Base-by-base conservation (phyloP, 2,329 filamentous ascomycete species). In the Xylaria sp. region DNA sequence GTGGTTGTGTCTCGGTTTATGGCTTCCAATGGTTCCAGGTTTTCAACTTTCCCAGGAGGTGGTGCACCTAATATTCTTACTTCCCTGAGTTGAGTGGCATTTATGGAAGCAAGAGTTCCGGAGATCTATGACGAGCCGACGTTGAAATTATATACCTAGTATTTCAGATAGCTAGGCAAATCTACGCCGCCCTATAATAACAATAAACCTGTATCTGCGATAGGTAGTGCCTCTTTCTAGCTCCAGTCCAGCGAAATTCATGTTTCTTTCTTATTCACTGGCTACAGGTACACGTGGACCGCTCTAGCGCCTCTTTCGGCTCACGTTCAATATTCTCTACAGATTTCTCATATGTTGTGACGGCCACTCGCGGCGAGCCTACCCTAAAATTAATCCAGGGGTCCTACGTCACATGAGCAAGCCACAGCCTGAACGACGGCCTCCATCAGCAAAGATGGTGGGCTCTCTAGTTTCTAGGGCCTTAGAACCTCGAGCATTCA, bases 161-260 rank as follows among this genome's bases (percentile, higher is more conserved):
- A 28, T 28, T 28, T 28, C 28, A 28, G 28, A 28, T 28, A 28
- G 28, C 28, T 28, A 28, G 28, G 28, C 28, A 28, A 28, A 28
- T 28, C 28, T 28, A 28, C 3, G 3, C 28, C 6, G 28, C 28
- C 28, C 6, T 28, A 28, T 28, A 28, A 28, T 3, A 28, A 28
- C 28, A 28, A 28, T 28, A 28, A 28, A 28, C 28, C 28, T 28
- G 62, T 62, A 55, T 52, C 46, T 68, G 36, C 52, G 66, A 51
- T 59, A 43, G 46, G 57, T 55, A 43, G 46, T 36, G 57, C 36
- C 51, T 13, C 1, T 46, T 41, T 23, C 43, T 12, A 48, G 18
- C 20, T 48, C 41, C 25, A 10, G 39, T 46, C 60, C 23, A 46
- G 10, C 9, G 10, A 25, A 41, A 43, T 33, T 3, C 36, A 9